Evolutionary conservation across 495 filamentous ascomycete species (phyloP).

Genomic region (Opeltia flavorubescens): DNA sequence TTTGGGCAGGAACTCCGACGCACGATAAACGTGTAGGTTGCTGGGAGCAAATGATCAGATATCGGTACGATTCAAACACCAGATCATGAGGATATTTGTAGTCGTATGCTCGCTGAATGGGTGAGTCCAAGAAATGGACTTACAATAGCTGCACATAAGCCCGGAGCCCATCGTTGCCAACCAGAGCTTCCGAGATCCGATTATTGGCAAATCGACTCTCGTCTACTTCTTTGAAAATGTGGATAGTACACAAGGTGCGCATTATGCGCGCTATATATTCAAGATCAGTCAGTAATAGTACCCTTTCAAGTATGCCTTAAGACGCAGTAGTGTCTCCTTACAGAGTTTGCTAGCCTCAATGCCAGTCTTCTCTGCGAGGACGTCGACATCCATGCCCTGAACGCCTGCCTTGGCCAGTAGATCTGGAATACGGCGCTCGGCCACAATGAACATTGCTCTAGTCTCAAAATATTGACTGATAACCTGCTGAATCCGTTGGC

Average conservation of each 20-base stretch:
- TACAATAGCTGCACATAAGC: slow-evolving; percentile 20
- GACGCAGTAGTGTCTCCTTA: background rate
- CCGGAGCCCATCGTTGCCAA: slow-evolving; percentile 20
- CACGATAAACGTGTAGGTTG: slow-evolving; percentile 19
- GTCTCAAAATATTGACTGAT: slow-evolving; percentile 21
- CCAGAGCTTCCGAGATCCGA: slow-evolving; percentile 18
- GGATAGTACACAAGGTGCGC: slow-evolving; percentile 22
- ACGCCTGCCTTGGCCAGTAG: slow-evolving; percentile 15
- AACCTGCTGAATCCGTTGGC: slow-evolving; percentile 16
- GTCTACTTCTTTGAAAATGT: slow-evolving; percentile 19
- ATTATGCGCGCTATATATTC: slow-evolving; percentile 15
- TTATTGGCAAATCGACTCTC: slow-evolving; percentile 23
- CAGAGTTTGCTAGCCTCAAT: slow-evolving; percentile 19
- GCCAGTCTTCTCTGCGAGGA: slow-evolving; percentile 12
- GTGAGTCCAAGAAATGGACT: too few relatives aligned
- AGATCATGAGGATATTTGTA: too few relatives aligned
- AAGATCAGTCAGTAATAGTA: too few relatives aligned
- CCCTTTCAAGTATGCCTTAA: too few relatives aligned
- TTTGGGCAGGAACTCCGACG: slow-evolving; percentile 21
- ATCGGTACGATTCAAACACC: too few relatives aligned
- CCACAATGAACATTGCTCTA: slow-evolving; percentile 19
- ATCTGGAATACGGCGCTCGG: slow-evolving; percentile 20
- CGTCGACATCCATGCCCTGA: slow-evolving; percentile 12
- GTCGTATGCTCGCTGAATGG: too few relatives aligned
- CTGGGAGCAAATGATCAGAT: too few relatives aligned